Percentiles rank a stretch among this genome's conserved stretches.
phyloP scores from a whole-genome alignment of 495 filamentous ascomycete species.

The Mytilinidion resinicola region DNA sequence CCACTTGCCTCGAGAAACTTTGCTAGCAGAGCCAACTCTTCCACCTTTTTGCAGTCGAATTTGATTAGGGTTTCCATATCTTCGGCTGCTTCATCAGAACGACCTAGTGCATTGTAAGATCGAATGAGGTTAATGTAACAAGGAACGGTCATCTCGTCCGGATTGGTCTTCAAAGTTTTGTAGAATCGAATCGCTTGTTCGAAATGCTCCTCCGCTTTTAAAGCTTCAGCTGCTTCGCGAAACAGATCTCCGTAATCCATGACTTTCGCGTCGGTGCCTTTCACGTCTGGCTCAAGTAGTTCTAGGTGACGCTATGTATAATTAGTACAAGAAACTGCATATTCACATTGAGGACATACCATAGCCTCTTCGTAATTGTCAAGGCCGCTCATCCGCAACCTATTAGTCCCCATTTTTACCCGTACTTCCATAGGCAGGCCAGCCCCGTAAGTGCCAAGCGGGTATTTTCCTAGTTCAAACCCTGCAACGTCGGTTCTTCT shows the following conservation, averaged over 20 bases:
- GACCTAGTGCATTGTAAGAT: slow-evolving; percentile 60
- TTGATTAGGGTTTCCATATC: slow-evolving; percentile 54
- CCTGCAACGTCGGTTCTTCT: slow-evolving; percentile 53
- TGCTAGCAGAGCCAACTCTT: slow-evolving; percentile 67
- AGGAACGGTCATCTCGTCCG: slow-evolving; percentile 52
- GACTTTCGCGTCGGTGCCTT: slow-evolving; percentile 44
- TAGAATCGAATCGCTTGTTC: slow-evolving; percentile 70
- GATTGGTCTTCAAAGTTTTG: slow-evolving; percentile 52
- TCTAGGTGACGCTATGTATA: slow-evolving; percentile 51
- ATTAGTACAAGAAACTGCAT: slow-evolving; percentile 6
- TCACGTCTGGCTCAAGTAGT: slow-evolving; percentile 56
- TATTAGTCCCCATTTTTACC: slow-evolving; percentile 77
- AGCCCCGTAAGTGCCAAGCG: slow-evolving; percentile 58
- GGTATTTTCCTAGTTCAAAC: slow-evolving; percentile 50
- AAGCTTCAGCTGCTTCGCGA: slow-evolving; percentile 60
- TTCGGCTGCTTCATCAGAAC: slow-evolving; percentile 59
- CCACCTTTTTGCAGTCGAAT: slow-evolving; percentile 58
- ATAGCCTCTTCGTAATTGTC: slow-evolving; percentile 65
- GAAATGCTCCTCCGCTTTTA: slow-evolving; percentile 52
- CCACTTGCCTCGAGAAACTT: slow-evolving; percentile 70
- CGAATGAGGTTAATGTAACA: slow-evolving; percentile 65
- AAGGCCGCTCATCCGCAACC: slow-evolving; percentile 58
- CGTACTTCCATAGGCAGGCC: slow-evolving; percentile 74
- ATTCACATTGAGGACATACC: slow-evolving; percentile 38
- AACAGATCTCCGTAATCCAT: slow-evolving; percentile 69